A percentile compares a stretch with the other conserved stretches of the same genome.
Evolutionary conservation across 2,329 filamentous ascomycete species (phyloP).

Genomic region (Trichoderma lentiforme): DNA sequence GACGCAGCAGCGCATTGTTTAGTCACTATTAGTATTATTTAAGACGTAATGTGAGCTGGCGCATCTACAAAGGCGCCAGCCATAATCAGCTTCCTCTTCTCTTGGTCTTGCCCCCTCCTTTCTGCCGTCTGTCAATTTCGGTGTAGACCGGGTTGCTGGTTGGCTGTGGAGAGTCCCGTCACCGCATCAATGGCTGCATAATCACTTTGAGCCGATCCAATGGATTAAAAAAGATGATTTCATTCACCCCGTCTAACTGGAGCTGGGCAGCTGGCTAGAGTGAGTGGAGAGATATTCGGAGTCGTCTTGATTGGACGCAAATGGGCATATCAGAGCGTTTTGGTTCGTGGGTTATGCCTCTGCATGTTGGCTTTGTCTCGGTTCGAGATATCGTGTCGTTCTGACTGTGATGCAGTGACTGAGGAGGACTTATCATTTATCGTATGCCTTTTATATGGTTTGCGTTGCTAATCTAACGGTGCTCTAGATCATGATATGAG

Average conservation of each 20-base stretch:
- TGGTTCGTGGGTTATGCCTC: neutral
- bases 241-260: neutral
- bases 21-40: constrained; percentile 14
- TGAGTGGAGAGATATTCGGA: neutral
- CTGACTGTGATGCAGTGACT: neutral
- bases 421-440: neutral
- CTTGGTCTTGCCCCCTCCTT: neutral
- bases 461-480: neutral
- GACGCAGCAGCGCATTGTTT: constrained; percentile 6
- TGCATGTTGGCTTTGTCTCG: neutral
- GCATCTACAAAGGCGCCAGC: constrained; percentile 2
- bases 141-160: constrained; percentile 21
- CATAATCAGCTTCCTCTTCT: neutral
- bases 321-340: neutral
- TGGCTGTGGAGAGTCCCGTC: constrained; percentile 17
- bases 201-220: constrained; percentile 3
- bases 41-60: constrained; percentile 17
- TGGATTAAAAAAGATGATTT: neutral
- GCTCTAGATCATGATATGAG: neutral
- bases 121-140: constrained; percentile 18
- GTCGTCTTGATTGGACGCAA: neutral
- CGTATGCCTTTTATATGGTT: neutral
- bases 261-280: neutral
- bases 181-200: constrained; percentile 16
- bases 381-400: neutral